Base-by-base conservation (phyloP, 2,329 filamentous ascomycete species). In the Pyrenochaeta sp. region DNA sequence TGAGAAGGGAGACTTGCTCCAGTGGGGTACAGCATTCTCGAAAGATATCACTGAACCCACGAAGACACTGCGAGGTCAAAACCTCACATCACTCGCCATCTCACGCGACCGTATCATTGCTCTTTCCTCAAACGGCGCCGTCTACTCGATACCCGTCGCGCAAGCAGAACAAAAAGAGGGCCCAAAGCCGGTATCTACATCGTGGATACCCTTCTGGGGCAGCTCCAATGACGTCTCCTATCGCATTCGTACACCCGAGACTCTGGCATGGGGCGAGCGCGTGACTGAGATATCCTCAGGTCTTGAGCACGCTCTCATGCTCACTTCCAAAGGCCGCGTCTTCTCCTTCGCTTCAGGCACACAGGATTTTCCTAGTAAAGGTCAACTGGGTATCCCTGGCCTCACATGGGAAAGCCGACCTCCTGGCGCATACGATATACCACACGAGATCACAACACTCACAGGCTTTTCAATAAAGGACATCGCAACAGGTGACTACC, bases 331-430 rank as follows among this genome's bases (percentile, higher is more conserved):
- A 51, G 95, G 95, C 0, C 91, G 94, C 40, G 85, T 98, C 34
- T 98, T 96, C 78, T 91, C 93, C 2, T 89, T 91, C n/a, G 94
- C 92, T 1, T 89, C 92, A 2, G 92, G 91, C 61, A 88, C 88
- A 19, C 86, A 90, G 55, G 84, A 88, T 50, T 98, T 91, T 73
- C 95, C 95, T 0, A 85, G 86, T 2, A 89, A 87, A 72, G 95
- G 95, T 5, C 93, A 99, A 78, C 85, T 98, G 49, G 95, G 95
- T 46, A 83, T 98, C 25, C 90, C 92, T 0, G 93, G 92, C 0
- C 79, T 98, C 44, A 90, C 85, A 13, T 98, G 92, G 91, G 80
- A 84, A 1, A 93, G 88, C 1, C 86, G 92, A 19, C 93, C 93
- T 1, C 77, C 83, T 42, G 93, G 92, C 0, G 83, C 91, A 0